phyloP scores from a whole-genome alignment of 2,329 filamentous ascomycete genomes.

The Nemania sp. region DNA sequence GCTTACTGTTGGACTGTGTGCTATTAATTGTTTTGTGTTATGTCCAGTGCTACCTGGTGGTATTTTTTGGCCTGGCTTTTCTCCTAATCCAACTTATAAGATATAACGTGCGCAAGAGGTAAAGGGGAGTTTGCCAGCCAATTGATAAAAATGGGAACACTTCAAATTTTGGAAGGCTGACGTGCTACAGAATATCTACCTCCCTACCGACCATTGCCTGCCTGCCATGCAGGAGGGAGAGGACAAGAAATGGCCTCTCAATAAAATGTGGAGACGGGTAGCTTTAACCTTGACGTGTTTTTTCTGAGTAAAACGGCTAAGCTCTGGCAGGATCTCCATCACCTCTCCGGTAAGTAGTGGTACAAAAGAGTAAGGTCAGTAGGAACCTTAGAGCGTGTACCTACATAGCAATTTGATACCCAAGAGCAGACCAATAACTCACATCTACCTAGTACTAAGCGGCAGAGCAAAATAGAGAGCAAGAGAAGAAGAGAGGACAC shows the following conservation, averaged over 20 bases:
- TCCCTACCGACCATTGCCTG: too few relatives aligned
- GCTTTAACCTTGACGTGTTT: slow-evolving; percentile 16
- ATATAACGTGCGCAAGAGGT: background rate
- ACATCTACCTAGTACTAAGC: background rate
- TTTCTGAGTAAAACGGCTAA: slow-evolving; percentile 8
- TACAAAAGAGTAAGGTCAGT: too few relatives aligned
- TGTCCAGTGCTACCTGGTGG: too few relatives aligned
- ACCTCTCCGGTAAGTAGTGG: too few relatives aligned
- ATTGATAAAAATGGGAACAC: slow-evolving; percentile 4
- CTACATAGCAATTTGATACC: background rate
- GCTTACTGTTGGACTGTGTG: slow-evolving; percentile 13
- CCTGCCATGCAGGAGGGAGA: background rate
- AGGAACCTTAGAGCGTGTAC: background rate
- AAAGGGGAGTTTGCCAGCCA: background rate
- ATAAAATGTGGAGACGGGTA: slow-evolving; percentile 12
- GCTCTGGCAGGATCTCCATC: background rate
- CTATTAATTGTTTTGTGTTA: background rate
- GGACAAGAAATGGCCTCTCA: background rate
- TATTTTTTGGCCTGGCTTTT: background rate
- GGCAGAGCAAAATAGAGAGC: background rate
- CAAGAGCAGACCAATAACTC: background rate
- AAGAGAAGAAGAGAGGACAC: background rate
- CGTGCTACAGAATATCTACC: background rate
- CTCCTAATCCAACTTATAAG: background rate
- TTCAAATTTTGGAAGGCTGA: background rate